Percentiles rank a stretch among this genome's conserved stretches.
phyloP scores from a whole-genome alignment of 2,329 filamentous ascomycete genomes.

The Pseudogymnoascus sp. region DNA sequence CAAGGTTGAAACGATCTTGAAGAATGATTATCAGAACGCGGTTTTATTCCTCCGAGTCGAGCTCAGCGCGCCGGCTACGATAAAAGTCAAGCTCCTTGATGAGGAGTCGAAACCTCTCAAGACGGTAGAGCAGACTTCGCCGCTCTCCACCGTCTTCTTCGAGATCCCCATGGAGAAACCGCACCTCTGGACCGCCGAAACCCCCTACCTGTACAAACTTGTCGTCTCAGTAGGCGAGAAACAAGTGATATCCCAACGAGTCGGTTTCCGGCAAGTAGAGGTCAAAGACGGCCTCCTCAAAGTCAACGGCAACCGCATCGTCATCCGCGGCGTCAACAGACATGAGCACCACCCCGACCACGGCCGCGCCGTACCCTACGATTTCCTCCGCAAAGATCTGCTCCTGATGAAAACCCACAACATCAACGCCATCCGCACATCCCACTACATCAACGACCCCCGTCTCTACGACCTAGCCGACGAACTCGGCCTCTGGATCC shows the following conservation, averaged over 20 bases:
- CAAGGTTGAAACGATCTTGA: conserved; percentile 45
- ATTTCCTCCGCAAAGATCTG: conserved; percentile 44
- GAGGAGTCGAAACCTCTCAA: conserved; percentile 16
- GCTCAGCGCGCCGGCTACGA: conserved; percentile 28
- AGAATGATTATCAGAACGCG: conserved; percentile 42
- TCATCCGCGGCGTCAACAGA: conserved; percentile 47
- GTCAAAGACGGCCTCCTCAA: conserved; percentile 42
- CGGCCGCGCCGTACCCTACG: conserved; percentile 43
- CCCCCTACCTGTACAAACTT: conserved; percentile 52
- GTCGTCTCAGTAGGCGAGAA: conserved; percentile 36
- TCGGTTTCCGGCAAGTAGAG: conserved; percentile 47
- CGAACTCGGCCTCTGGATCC: conserved; percentile 55
- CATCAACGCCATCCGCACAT: conserved; percentile 62
- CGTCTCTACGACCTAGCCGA: conserved; percentile 54
- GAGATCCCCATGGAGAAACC: conserved; percentile 39
- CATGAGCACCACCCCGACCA: conserved; percentile 46
- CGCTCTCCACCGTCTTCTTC: conserved; percentile 13
- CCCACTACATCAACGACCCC: conserved; percentile 57
- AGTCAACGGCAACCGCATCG: conserved; percentile 45
- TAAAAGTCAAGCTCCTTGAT: conserved; percentile 33
- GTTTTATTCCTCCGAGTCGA: conserved; percentile 43
- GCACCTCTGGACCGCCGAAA: conserved; percentile 60
- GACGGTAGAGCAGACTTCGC: background rate
- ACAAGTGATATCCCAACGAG: conserved; percentile 34
- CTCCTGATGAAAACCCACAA: conserved; percentile 50